Percentiles rank a stretch among this genome's conserved stretches.
Evolutionary conservation across 176 grass and related monocot species (phyloP).

Genomic region (Puccinellia tenuiflora): DNA sequence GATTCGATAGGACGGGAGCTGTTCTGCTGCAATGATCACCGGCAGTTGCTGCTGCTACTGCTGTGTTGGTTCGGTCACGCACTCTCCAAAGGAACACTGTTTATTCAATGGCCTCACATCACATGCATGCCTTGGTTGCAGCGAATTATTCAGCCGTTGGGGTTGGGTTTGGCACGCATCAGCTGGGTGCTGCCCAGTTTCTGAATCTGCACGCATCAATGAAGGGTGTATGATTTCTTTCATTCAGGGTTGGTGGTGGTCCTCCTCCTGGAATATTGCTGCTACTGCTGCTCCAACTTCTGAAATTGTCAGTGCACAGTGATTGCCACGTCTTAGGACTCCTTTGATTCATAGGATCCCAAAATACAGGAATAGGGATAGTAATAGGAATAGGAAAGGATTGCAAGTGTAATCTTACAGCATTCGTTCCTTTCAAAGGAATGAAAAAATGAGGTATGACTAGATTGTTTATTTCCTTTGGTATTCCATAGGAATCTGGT

Average conservation of each 20-base stretch:
- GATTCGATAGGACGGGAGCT: background rate
- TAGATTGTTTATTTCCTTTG: no score
- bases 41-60: background rate
- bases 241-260: slow-evolving; percentile 16
- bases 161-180: slow-evolving; percentile 8
- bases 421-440: no score
- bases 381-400: no score
- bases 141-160: slow-evolving; percentile 12
- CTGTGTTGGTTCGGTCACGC: slow-evolving; percentile 11
- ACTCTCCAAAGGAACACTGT: slow-evolving; percentile 3
- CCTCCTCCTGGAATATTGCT: background rate
- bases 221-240: slow-evolving; percentile 24
- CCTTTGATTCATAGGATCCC: no score
- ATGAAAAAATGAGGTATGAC: no score
- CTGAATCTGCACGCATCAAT: slow-evolving; percentile 42
- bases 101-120: slow-evolving; percentile 20
- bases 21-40: slow-evolving; percentile 15
- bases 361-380: no score
- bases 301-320: background rate
- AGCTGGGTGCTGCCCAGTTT: slow-evolving; percentile 5
- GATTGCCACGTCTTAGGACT: background rate
- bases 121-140: background rate
- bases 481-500: no score
- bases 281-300: background rate
- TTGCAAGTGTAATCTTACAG: no score